Evolutionary conservation across 306 rosid genomes (phyloP).

Genomic region (Medicago ruthenica): DNA sequence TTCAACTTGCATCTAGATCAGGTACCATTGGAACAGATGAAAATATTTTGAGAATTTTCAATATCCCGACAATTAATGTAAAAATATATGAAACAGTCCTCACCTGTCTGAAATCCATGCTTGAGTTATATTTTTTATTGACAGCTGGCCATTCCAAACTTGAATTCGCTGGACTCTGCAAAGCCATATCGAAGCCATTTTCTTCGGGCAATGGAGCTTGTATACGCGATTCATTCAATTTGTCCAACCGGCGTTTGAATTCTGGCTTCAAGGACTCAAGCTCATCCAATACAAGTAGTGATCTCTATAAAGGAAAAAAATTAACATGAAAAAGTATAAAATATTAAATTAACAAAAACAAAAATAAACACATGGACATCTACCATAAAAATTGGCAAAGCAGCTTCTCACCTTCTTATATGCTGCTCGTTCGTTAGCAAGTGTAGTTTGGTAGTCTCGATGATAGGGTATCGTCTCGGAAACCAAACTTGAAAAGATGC

Average conservation of each 20-base stretch:
- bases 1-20: slow-evolving; percentile 23
- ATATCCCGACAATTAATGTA: slow-evolving; percentile 18
- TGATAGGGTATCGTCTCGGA: slow-evolving; percentile 93
- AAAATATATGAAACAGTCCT: slow-evolving; percentile 15
- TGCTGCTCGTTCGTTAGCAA: slow-evolving; percentile 58
- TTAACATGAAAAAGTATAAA: slow-evolving; percentile 34
- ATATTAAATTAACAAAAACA: not conserved
- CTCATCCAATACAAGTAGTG: slow-evolving; percentile 66
- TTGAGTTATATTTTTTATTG: slow-evolving; percentile 49
- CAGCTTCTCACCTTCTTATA: slow-evolving; percentile 67
- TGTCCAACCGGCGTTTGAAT: slow-evolving; percentile 53
- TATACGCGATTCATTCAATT: slow-evolving; percentile 57
- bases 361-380: not conserved
- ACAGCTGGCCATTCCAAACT: slow-evolving; percentile 62
- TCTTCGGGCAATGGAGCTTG: slow-evolving; percentile 50
- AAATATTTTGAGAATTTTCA: slow-evolving; percentile 21
- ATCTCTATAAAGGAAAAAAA: slow-evolving; percentile 56
- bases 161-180: slow-evolving; percentile 48
- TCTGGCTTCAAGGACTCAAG: slow-evolving; percentile 83
- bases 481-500: slow-evolving; percentile 67
- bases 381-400: slow-evolving; percentile 23
- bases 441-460: slow-evolving; percentile 73
- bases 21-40: slow-evolving; percentile 3
- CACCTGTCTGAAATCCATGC: slow-evolving; percentile 63
- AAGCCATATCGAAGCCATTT: slow-evolving; percentile 49